A percentile compares a stretch with the other conserved stretches of the same genome.
Conservation (phyloP, 2,329 filamentous ascomycete species). For the Colletotrichum sp. region DNA sequence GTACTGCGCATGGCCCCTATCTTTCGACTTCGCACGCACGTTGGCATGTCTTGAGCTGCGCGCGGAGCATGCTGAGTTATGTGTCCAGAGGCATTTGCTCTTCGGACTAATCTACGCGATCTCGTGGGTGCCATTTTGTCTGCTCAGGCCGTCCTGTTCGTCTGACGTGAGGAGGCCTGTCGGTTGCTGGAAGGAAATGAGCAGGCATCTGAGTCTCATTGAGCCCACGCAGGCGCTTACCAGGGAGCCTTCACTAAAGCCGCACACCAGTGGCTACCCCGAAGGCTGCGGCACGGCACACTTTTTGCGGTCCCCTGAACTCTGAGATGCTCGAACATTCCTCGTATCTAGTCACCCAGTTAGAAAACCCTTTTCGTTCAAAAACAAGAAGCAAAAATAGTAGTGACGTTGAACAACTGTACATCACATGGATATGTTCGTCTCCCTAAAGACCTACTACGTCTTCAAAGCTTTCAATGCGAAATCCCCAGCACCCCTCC, state of each 20-base stretch:
- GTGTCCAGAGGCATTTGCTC: background rate
- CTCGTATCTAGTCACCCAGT: background rate
- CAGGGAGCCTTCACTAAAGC: background rate
- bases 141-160: background rate
- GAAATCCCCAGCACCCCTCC: background rate
- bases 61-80: background rate
- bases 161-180: background rate
- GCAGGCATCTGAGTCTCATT: background rate
- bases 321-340: background rate
- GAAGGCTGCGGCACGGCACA: background rate
- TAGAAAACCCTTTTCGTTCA: background rate
- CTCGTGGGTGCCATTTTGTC: background rate
- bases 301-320: background rate
- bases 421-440: background rate
- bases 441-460: background rate
- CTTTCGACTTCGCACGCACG: background rate
- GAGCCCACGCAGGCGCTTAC: background rate
- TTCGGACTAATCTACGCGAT: background rate
- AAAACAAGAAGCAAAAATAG: background rate
- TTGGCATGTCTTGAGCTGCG: background rate
- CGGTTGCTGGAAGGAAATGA: background rate
- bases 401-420: background rate
- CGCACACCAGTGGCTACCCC: background rate
- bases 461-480: background rate
- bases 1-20: background rate